Evolutionary conservation across 768 basidiomycete genomes (phyloP).

Genomic region (Postia placenta): DNA sequence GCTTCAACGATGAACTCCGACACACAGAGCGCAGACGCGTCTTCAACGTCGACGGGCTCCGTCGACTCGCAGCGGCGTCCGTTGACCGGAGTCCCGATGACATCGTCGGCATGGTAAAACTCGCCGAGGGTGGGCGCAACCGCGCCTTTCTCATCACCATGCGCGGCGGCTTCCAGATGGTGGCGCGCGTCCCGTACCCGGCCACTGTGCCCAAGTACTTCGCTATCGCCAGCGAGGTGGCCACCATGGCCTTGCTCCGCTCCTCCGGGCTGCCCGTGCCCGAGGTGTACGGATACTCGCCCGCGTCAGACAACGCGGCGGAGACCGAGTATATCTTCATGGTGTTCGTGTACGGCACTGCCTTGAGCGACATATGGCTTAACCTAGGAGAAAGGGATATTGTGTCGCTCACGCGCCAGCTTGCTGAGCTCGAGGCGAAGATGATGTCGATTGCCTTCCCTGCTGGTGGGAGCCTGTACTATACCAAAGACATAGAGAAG

Average conservation of each 20-base stretch:
- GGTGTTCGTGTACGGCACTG: constrained; percentile 31
- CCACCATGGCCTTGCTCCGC: constrained; percentile 24
- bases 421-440: constrained; percentile 38
- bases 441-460: constrained; percentile 46
- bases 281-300: constrained; percentile 26
- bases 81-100: constrained; percentile 31
- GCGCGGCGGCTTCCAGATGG: constrained; percentile 17
- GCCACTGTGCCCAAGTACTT: constrained; percentile 20
- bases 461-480: constrained; percentile 49
- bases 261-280: constrained; percentile 25
- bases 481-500: constrained; percentile 37
- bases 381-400: constrained; percentile 32
- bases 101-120: constrained; percentile 32
- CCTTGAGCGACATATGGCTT: constrained; percentile 35
- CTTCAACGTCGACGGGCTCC: constrained; percentile 36
- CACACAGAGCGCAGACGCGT: constrained; percentile 36
- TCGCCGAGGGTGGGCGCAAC: constrained; percentile 35
- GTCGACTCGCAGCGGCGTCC: constrained; percentile 40
- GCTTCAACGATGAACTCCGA: constrained; percentile 32
- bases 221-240: constrained; percentile 26
- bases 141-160: constrained; percentile 26
- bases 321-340: constrained; percentile 26
- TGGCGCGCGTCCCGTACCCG: constrained; percentile 25
- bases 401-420: constrained; percentile 36
- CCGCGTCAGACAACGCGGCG: constrained; percentile 22